Base-by-base conservation (phyloP, 805 yeast species). In the Torulaspora indica region DNA sequence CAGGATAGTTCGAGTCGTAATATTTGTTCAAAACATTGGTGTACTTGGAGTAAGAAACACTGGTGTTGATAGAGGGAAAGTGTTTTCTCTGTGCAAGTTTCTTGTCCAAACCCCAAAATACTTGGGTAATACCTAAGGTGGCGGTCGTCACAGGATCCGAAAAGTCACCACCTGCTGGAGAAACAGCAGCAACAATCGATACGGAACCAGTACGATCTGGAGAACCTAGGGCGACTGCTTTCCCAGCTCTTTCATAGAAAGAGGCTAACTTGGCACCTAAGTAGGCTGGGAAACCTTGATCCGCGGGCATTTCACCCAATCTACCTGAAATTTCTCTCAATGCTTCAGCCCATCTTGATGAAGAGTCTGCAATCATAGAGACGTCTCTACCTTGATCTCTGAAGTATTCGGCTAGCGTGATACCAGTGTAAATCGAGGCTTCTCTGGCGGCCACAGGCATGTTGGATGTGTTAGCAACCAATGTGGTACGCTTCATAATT, bases 391-490 rank as follows among this genome's bases (percentile, higher is more conserved):
- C 99, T 76, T 93, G 98, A 75, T 93, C 99, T 79, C 99, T 90
- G 82, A 93, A 93, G 71, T 93, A 93, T 73, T 93, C 99, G 38
- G 98, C 98, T 57, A 93, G 75, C 4, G 99, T 93, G 62, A 93
- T 93, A 77, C 99, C 98, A 12, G 99, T 93, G 73, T 93, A 93
- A 61, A 93, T 93, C 27, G 98, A 93, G 38, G 99, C 99, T 72
- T 93, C 99, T 81, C 99, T 85, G 7, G 98, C 98, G 52, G 99
- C 99, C 60, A 93, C 99, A 43, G 99, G 99, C 99, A 93, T 93
- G 69, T 93, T 93, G 33, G 98, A 91, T 35, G 99, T 93, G 70
- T 93, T 93, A 38, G 99, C 99, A 42, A 93, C 98, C 68, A 93
- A 78, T 29, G 98, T 85, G 32, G 99, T 93, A 76, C 99, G 95